Evolutionary conservation across 2,329 filamentous ascomycete genomes (phyloP), one percentile per base, ranked within the genome.

Genomic region (Pyrenophora tritici-repentis): DNA sequence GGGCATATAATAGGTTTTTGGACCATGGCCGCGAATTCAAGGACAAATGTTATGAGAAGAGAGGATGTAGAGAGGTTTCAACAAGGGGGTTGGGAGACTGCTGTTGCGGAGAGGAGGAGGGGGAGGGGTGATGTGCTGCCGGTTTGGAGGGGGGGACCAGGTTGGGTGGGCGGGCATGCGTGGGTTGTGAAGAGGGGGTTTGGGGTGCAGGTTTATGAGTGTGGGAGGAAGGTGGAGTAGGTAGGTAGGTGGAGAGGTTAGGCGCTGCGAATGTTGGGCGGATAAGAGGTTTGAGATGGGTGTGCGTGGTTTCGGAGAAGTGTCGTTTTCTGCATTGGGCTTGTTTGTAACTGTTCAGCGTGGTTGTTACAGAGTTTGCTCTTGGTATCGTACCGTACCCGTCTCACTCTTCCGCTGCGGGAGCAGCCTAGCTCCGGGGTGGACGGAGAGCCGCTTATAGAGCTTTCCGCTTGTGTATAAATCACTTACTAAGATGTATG

Each of bases 81-180:
- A 20, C 46, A 59, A 24, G 62, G 62, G n/a, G 56, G 61, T 32
- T 65, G 62, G 62, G 61, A 64, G 29, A 44, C 29, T 14, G 36
- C 33, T 6, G 51, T 65, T 12, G 38, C 41, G 16, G 43, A 54
- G 36, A 53, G 61, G 32, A 53, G 61, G 24, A 31, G 45, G 16
- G 52, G 44, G 4, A 46, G 53, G 12, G 13, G 51, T 1, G 62
- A 65, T 42, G 54, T 64, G 2, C 37, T 65, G 24, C 62, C 62
- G 13, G 38, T 62, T 5, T 64, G 61, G 62, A 58, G 62, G 52
- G 61, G 61, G 37, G 62, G 62, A 22, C 62, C 61, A 35, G 53
- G 62, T 4, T 61, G 54, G 54, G 51, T 42, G 12, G 42, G 34
- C 6, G 59, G 59, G 22, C 62, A 65, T 36, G 64, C 61, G 46